These are phyloP conservation scores for Rugonectria rugulosa DNA, from an alignment of 2,329 filamentous ascomycete species.

Conservation along the genomic window DNA sequence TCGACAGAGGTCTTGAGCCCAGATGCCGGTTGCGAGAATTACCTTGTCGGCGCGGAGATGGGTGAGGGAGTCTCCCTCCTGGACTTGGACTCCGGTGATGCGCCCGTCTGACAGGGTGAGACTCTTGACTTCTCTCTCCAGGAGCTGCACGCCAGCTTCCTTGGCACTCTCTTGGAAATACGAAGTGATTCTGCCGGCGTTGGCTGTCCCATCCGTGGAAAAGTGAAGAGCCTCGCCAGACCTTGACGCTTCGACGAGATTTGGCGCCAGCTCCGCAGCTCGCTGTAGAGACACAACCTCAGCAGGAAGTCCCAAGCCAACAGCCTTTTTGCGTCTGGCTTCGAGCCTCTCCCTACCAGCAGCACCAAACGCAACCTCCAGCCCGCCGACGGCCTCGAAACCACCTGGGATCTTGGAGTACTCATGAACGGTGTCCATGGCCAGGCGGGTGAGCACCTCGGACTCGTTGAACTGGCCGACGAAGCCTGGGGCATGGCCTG, in stretches of 20 bases:
- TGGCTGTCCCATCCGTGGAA: slow-evolving; percentile 29
- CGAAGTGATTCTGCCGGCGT: slow-evolving; percentile 23
- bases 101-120: not conserved
- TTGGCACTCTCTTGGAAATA: slow-evolving; percentile 29
- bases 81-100: slow-evolving; percentile 19
- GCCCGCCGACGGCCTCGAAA: slow-evolving; percentile 29
- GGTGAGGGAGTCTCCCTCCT: not conserved
- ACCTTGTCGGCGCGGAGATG: slow-evolving; percentile 28
- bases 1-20: slow-evolving; percentile 30
- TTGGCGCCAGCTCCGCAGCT: slow-evolving; percentile 23
- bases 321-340: slow-evolving; percentile 14
- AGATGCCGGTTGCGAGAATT: slow-evolving; percentile 33
- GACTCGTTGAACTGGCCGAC: slow-evolving; percentile 38
- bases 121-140: slow-evolving; percentile 22
- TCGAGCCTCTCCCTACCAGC: slow-evolving; percentile 17
- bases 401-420: slow-evolving; percentile 31
- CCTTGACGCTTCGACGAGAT: slow-evolving; percentile 21
- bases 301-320: slow-evolving; percentile 16
- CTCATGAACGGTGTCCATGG: slow-evolving; percentile 31
- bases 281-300: slow-evolving; percentile 20
- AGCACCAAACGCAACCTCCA: slow-evolving; percentile 30
- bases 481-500: slow-evolving; percentile 31
- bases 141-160: slow-evolving; percentile 14
- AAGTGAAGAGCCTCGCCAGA: slow-evolving; percentile 27
- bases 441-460: slow-evolving; percentile 28